Conservation (phyloP, 2,329 filamentous ascomycete species). For the Trichoderma asperellum region DNA sequence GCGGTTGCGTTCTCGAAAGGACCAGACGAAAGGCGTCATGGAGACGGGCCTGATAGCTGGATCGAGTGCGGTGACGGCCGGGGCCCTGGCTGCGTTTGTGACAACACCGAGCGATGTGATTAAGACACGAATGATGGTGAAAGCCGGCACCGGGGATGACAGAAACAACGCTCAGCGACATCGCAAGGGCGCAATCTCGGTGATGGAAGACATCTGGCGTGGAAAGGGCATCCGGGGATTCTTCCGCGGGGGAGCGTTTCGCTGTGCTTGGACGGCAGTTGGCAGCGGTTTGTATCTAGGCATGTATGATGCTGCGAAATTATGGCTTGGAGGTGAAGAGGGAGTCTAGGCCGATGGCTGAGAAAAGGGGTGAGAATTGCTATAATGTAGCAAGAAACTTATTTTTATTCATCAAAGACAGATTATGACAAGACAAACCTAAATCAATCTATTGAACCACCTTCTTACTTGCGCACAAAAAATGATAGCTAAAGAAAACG, state of each 20-base stretch:
- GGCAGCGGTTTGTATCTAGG: constrained; percentile 85
- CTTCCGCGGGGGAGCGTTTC: constrained; percentile 74
- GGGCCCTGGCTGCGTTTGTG: constrained; percentile 74
- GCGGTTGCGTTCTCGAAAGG: constrained; percentile 37
- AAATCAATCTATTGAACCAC: not conserved
- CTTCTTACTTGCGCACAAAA: not conserved
- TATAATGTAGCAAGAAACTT: not conserved
- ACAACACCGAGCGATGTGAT: constrained; percentile 90
- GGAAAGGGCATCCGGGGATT: constrained; percentile 73
- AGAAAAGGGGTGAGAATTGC: not conserved
- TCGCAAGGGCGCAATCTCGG: constrained; percentile 44
- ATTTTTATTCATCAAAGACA: not conserved
- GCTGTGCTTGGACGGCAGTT: constrained; percentile 79
- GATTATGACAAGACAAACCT: not conserved
- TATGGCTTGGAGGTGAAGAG: constrained; percentile 52
- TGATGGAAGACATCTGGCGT: constrained; percentile 66
- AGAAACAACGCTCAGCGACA: constrained; percentile 33
- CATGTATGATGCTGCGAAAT: constrained; percentile 79
- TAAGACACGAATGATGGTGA: constrained; percentile 87
- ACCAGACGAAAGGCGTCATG: constrained; percentile 47
- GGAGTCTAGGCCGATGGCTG: not conserved
- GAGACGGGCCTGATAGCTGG: constrained; percentile 76
- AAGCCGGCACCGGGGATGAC: constrained; percentile 47
- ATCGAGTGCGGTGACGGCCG: constrained; percentile 72
- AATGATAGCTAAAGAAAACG: not conserved